Evolutionary conservation across 441 rosid species (phyloP), one percentile per base, ranked within the genome.

Genomic region (Eutrema salsugineum): DNA sequence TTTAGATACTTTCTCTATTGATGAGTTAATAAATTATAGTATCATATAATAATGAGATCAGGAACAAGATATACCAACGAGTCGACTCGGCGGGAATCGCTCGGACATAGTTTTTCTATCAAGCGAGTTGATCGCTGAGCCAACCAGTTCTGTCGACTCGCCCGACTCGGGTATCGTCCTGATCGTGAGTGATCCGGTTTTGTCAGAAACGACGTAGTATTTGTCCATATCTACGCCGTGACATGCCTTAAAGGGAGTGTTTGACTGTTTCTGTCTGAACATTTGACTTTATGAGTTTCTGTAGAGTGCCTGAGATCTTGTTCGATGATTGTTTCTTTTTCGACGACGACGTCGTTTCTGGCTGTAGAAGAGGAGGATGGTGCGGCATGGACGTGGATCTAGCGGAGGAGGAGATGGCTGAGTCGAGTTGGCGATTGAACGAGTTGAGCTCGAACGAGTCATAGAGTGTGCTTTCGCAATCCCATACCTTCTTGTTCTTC

Each of bases 371-470:
- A 28, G 72, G 78, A 2, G 68, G 53, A 42, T 75, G 68, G 28
- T 80, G 69, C 60, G 97, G 89, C 97, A 86, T 87, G 35, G 78
- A 75, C 70, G 68, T 75, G 47, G 69, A 60, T 62, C 78, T 75
- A 6, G 69, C 73, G 15, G 92, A 82, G 32, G 79, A 73, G 17
- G 91, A 80, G 55, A 89, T 80, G n/a, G 98, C 91, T 5, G 92
- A 85, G 75, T 88, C 83, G 17, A 93, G 97, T 36, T 84, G 87
- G 11, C 81, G 91, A 22, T 87, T 83, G 70, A 89, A 77, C 10
- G 98, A 91, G 71, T 84, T 83, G 53, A 90, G 89, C 83, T 93
- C 97, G 55, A 85, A 89, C 28, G 98, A 93, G 79, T 93, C 98
- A 20, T 89, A 93, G 3, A 89, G 93, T 17, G 86, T 16, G 83